Conservation (phyloP, 176 grass and related monocot genomes). For the Thinopyrum elongatum region DNA sequence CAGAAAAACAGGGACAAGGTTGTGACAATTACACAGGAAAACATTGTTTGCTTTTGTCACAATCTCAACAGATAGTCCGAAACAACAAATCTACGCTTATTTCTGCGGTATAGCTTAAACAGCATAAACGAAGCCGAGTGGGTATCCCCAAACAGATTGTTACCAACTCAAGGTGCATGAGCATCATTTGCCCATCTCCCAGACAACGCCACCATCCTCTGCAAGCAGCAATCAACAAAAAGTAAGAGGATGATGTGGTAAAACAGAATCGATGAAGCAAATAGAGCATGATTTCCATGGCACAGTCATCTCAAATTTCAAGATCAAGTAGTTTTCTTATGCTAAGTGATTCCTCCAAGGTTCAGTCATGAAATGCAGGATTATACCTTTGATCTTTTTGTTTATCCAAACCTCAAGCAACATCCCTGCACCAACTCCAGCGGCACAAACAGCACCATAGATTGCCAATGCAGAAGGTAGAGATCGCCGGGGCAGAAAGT, state of each 20-base stretch:
- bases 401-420: conserved; percentile 89
- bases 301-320: not conserved
- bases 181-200: conserved; percentile 67
- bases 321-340: not conserved
- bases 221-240: conserved; percentile 37
- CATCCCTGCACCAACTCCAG: conserved; percentile 83
- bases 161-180: not conserved
- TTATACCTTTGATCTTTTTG: conserved; percentile 80
- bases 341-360: not conserved
- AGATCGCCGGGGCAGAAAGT: conserved; percentile 70
- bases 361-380: not conserved
- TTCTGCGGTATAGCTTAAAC: not conserved
- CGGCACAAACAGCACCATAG: conserved; percentile 49
- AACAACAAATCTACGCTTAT: not conserved
- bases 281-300: not conserved
- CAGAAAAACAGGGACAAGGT: conserved; percentile 1
- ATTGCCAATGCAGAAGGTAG: conserved; percentile 60
- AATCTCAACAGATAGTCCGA: not conserved
- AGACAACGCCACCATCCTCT: conserved; percentile 82
- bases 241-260: conserved; percentile 26
- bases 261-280: conserved; percentile 11
- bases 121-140: not conserved
- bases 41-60: not conserved
- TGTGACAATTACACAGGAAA: not conserved
- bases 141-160: not conserved